These are phyloP conservation scores for Pythium angustatum DNA, from an alignment of 352 stramenopile genomes.

Conservation along the genomic window DNA sequence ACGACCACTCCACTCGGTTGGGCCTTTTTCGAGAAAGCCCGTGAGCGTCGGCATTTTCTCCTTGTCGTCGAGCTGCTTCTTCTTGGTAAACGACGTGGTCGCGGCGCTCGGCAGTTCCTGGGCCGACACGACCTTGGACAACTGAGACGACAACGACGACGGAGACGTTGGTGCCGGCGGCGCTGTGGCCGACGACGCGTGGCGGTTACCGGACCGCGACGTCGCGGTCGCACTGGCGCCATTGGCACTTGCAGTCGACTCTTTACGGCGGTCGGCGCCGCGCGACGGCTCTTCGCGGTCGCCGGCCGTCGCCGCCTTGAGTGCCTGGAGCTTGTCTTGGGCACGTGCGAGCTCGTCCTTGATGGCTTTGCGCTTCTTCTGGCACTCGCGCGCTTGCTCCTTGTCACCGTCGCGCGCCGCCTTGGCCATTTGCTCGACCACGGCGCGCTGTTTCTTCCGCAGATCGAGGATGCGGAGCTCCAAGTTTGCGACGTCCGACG, in stretches of 20 bases:
- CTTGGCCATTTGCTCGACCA: conserved; percentile 75
- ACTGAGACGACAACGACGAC: neutral
- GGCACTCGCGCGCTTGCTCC: conserved; percentile 73
- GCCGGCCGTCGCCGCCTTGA: conserved; percentile 43
- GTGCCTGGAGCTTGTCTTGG: conserved; percentile 61
- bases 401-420: conserved; percentile 70
- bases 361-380: conserved; percentile 68
- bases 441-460: conserved; percentile 73
- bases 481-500: conserved; percentile 51
- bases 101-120: neutral
- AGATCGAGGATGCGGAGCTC: conserved; percentile 77
- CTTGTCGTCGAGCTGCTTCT: conserved; percentile 29
- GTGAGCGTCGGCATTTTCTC: conserved; percentile 69
- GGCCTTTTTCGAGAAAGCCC: conserved; percentile 84
- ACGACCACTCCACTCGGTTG: conserved; percentile 81
- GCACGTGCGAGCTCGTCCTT: conserved; percentile 76
- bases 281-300: conserved; percentile 13
- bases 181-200: conserved; percentile 1
- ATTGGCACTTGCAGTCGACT: conserved; percentile 1
- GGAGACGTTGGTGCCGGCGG: neutral
- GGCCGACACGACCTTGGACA: conserved; percentile 10
- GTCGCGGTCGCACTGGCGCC: neutral
- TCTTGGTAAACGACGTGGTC: neutral
- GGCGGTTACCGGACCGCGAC: neutral
- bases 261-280: conserved; percentile 21